phyloP scores from a whole-genome alignment of 1,139 yeast species.

The Arxiozyma bovina region DNA sequence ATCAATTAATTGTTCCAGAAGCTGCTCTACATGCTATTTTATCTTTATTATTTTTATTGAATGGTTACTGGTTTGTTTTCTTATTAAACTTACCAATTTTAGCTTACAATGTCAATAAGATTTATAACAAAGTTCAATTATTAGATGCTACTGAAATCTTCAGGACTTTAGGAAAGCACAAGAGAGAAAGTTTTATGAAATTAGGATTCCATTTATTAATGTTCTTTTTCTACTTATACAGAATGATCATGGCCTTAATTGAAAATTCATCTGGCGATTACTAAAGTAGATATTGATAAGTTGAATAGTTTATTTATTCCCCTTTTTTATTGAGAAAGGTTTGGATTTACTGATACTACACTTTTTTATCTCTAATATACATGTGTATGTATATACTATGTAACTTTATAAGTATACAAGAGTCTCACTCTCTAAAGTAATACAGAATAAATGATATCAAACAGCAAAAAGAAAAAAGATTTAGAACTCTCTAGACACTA shows the following conservation, averaged over 20 bases:
- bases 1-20: slow-evolving; percentile 85
- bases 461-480: no score
- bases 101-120: slow-evolving; percentile 71
- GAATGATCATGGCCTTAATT: slow-evolving; percentile 93
- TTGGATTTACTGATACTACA: neutral
- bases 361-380: neutral
- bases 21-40: slow-evolving; percentile 74
- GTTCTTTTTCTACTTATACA: slow-evolving; percentile 92
- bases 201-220: slow-evolving; percentile 83
- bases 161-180: slow-evolving; percentile 86
- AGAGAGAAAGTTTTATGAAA: slow-evolving; percentile 84
- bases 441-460: no score
- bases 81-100: slow-evolving; percentile 77
- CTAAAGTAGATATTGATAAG: slow-evolving; percentile 24
- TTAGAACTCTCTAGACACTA: neutral
- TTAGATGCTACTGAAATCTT: slow-evolving; percentile 97
- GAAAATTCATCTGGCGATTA: slow-evolving; percentile 32
- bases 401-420: neutral
- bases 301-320: neutral
- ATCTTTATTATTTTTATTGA: slow-evolving; percentile 62
- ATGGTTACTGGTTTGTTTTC: slow-evolving; percentile 92
- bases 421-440: neutral
- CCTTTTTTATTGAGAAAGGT: neutral
- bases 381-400: neutral
- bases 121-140: slow-evolving; percentile 66